Base-by-base conservation (phyloP, 305 asterid species). In the Solanum chacoense region DNA sequence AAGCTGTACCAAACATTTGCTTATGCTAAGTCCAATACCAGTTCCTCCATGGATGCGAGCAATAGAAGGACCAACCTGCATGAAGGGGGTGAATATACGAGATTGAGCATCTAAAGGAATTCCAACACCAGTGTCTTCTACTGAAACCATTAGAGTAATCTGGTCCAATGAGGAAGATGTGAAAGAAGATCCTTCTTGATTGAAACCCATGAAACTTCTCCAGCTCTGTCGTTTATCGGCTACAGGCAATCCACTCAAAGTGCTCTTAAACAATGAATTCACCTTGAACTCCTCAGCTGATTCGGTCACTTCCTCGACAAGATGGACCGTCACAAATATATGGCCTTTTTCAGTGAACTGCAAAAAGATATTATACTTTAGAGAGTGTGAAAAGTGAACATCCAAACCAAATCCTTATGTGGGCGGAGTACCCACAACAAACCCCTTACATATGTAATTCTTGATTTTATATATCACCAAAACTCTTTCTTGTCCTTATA, bases 281-380 rank as follows among this genome's bases (percentile, higher is more conserved):
- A 75, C 59, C 74, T 78, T 45, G 85, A 87, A 45, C 85, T 84
- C 90, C 76, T 92, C 93, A 55, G 88, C 86, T 18, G 88, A 87
- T 80, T 93, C 92, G 20, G 85, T 87, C 85, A 94, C 94, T 93
- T 97, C 99, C 90, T 96, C 96, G 40, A 92, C 94, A 65, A 95
- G 98, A 93, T 95, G 94, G 79, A 97, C 98, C 7, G 94, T 95
- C 91, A 95, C 98, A 89, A 91, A 94, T 91, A 97, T 93, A 93
- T 97, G 99, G 67, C 99, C 99, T 90, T 91, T 96, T 50, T 96
- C 98, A 1, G 99, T 97, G 93, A 97, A 97, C 99, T 97, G 96
- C 88, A 73, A 87, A 85, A 88, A 28, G 77, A 91, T 20, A 89
- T 65, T 29, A 26, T 29, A 84, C 36, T 11, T 84, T 55, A 84